Percentiles rank a stretch among this genome's conserved stretches.
phyloP scores from a whole-genome alignment of 2,329 filamentous ascomycete genomes.

The Cladophialophora psammophila region DNA sequence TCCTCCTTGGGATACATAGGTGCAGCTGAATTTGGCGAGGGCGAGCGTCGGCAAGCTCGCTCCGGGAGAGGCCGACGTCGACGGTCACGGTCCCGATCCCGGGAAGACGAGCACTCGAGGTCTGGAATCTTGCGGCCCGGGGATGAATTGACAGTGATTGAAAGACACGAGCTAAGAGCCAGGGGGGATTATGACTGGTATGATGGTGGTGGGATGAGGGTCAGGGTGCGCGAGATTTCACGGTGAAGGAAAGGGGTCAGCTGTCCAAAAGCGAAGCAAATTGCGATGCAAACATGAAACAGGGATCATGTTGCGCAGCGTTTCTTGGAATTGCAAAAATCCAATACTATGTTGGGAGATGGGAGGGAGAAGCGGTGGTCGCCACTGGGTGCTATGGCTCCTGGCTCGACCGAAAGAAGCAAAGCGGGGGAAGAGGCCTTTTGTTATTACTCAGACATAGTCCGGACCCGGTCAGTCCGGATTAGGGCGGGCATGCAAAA shows the following conservation, averaged over 20 bases:
- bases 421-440: background rate
- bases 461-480: slow-evolving; percentile 4
- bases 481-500: background rate
- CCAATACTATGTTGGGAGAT: background rate
- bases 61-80: slow-evolving; percentile 2
- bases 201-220: slow-evolving; percentile 37
- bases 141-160: slow-evolving; percentile 30
- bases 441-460: background rate
- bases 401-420: background rate
- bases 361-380: background rate
- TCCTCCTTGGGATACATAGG: slow-evolving; percentile 24
- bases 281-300: background rate
- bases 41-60: slow-evolving; percentile 3
- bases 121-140: slow-evolving; percentile 19
- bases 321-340: background rate
- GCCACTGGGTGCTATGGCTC: background rate
- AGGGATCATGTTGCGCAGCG: slow-evolving; percentile 10
- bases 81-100: slow-evolving; percentile 21
- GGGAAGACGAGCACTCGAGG: slow-evolving; percentile 1
- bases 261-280: background rate
- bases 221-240: slow-evolving; percentile 40
- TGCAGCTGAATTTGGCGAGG: slow-evolving; percentile 13
- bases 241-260: background rate
- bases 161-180: slow-evolving; percentile 19
- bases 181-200: slow-evolving; percentile 39